These are phyloP conservation scores for Lactuca saligna DNA, from an alignment of 129 eudicot species.

Conservation along the genomic window DNA sequence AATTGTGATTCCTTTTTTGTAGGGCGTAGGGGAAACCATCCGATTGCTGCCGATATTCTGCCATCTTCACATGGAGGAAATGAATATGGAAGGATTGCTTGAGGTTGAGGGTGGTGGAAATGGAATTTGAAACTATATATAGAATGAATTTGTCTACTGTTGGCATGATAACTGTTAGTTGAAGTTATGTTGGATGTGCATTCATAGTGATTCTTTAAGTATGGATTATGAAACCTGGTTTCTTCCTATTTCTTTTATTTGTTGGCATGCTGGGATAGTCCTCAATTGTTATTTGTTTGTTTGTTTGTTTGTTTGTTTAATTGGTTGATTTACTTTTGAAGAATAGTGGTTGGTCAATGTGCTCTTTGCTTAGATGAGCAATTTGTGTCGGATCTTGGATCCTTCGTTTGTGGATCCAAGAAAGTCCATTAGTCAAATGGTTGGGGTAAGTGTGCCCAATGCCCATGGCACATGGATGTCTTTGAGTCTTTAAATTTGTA, in stretches of 20 bases:
- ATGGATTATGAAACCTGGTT: constrained; percentile 29
- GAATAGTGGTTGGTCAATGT: constrained; percentile 24
- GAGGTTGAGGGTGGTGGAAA: constrained; percentile 18
- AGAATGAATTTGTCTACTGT: constrained; percentile 3
- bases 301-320: constrained; percentile 16
- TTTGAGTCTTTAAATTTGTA: background rate
- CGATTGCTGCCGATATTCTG: constrained; percentile 48
- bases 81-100: constrained; percentile 65
- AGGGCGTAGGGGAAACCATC: constrained; percentile 79
- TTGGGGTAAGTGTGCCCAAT: constrained; percentile 17
- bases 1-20: constrained; percentile 11
- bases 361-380: constrained; percentile 33
- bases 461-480: constrained; percentile 23
- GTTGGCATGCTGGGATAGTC: constrained; percentile 15
- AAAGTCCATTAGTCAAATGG: constrained; percentile 24
- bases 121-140: constrained; percentile 24
- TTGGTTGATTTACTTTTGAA: constrained; percentile 7
- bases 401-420: constrained; percentile 36
- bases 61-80: constrained; percentile 73
- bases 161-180: constrained; percentile 35
- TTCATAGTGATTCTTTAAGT: constrained; percentile 33
- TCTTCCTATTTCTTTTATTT: constrained; percentile 26
- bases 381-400: constrained; percentile 38
- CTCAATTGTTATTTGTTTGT: constrained; percentile 16
- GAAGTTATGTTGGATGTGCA: constrained; percentile 35